A percentile compares a stretch with the other conserved stretches of the same genome.
phyloP scores from a whole-genome alignment of 139 green algal genomes.

The Tetratostichococcus sp. region DNA sequence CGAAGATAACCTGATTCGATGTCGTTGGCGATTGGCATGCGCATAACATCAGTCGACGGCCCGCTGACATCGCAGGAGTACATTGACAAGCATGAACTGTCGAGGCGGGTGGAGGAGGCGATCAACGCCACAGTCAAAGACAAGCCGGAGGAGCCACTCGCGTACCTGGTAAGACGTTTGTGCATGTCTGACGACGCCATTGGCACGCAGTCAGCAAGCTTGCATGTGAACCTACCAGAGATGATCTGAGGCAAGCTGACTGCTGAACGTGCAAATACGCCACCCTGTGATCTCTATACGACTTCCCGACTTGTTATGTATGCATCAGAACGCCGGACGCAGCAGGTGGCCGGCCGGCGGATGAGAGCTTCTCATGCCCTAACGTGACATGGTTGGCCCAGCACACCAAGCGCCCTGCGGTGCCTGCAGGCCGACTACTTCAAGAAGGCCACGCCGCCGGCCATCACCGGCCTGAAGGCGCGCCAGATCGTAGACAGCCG shows the following conservation, averaged over 20 bases:
- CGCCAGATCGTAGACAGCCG: slow-evolving; percentile 96
- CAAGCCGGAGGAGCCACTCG: slow-evolving; percentile 84
- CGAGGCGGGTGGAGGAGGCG: slow-evolving; percentile 85
- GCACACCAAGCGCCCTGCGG: too few relatives aligned
- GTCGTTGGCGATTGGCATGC: too few relatives aligned
- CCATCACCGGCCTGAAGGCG: slow-evolving; percentile 82
- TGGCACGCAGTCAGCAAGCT: too few relatives aligned
- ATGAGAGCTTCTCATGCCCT: not conserved
- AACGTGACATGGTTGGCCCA: not conserved
- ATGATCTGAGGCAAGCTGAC: not conserved
- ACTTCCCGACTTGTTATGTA: too few relatives aligned
- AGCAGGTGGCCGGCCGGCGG: too few relatives aligned
- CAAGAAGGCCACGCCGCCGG: slow-evolving; percentile 48
- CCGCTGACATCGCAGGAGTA: slow-evolving; percentile 87
- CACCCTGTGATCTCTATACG: too few relatives aligned
- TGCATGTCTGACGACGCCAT: not conserved
- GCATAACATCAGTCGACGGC: too few relatives aligned
- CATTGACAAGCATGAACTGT: slow-evolving; percentile 80
- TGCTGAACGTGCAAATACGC: too few relatives aligned
- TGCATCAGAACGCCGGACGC: too few relatives aligned
- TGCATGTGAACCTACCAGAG: too few relatives aligned
- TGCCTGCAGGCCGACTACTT: slow-evolving; percentile 63
- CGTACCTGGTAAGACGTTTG: slow-evolving; percentile 72
- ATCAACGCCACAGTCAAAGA: slow-evolving; percentile 89
- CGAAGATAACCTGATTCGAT: too few relatives aligned